Conservation (phyloP, 2,329 filamentous ascomycete species). For the Alternaria ventricosa region DNA sequence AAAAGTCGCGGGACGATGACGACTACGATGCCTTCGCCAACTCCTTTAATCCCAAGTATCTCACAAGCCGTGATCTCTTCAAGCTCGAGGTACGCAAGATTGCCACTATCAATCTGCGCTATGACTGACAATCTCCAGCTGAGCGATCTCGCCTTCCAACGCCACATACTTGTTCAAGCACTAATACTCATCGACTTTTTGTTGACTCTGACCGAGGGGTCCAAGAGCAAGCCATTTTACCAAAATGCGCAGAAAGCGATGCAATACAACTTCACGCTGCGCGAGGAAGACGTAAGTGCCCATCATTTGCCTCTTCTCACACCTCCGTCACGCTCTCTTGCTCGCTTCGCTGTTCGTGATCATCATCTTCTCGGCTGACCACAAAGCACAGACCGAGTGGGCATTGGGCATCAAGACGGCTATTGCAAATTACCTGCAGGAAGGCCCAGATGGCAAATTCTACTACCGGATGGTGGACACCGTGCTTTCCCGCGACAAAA, state of each 20-base stretch:
- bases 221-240: constrained; percentile 78
- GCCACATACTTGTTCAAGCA: constrained; percentile 93
- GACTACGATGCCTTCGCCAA: constrained; percentile 70
- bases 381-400: constrained; percentile 74
- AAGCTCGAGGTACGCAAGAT: constrained; percentile 76
- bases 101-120: constrained; percentile 22
- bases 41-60: constrained; percentile 94
- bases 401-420: constrained; percentile 75
- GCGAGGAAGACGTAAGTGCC: constrained; percentile 78
- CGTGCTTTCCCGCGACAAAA: constrained; percentile 93
- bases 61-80: constrained; percentile 96
- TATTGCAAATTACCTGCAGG: constrained; percentile 83
- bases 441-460: constrained; percentile 83
- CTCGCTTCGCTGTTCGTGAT: constrained; percentile 29
- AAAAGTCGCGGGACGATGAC: constrained; percentile 68
- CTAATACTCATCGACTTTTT: constrained; percentile 95
- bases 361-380: constrained; percentile 42
- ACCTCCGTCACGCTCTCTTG: constrained; percentile 19
- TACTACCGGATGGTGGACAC: constrained; percentile 98
- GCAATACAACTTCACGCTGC: constrained; percentile 77
- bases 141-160: constrained; percentile 90
- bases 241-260: constrained; percentile 84
- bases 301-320: constrained; percentile 16
- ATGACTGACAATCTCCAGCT: constrained; percentile 62
- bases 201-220: constrained; percentile 81